phyloP scores from a whole-genome alignment of 495 filamentous ascomycete species.

The Aspergillus cavernicola region DNA sequence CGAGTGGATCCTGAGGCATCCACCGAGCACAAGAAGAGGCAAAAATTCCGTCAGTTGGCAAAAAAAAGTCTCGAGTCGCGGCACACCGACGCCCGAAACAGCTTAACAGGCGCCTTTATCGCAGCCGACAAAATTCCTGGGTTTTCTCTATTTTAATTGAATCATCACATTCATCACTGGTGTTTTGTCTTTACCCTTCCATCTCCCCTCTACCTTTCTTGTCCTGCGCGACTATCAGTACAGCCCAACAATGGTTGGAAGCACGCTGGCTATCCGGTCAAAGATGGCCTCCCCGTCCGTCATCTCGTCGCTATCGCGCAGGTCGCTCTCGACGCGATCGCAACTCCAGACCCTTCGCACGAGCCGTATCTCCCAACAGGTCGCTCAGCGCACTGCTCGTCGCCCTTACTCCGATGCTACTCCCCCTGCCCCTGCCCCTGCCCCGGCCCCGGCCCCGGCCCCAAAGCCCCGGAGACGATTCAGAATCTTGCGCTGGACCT shows the following conservation, averaged over 20 bases:
- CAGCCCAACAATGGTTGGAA: conserved; percentile 39
- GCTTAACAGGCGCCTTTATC: conserved; percentile 20
- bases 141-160: conserved; percentile 21
- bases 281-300: conserved; percentile 32
- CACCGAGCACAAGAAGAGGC: conserved; percentile 10
- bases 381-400: conserved; percentile 32
- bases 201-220: conserved; percentile 13
- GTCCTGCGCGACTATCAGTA: conserved; percentile 16
- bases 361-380: conserved; percentile 20
- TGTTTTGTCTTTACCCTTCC: conserved; percentile 2
- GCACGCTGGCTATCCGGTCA: conserved; percentile 36
- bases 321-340: conserved; percentile 33
- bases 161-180: conserved; percentile 6
- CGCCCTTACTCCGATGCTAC: conserved; percentile 43
- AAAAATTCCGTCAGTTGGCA: conserved; percentile 12
- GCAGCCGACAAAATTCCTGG: conserved; percentile 12
- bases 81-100: conserved; percentile 46
- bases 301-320: conserved; percentile 41
- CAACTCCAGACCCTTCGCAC: conserved; percentile 19
- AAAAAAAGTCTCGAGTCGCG: background rate
- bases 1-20: conserved; percentile 11
- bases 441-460: conserved; percentile 29
- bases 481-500: conserved; percentile 61
- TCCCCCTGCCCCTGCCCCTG: too few relatives aligned
- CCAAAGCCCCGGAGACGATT: conserved; percentile 46